phyloP scores from a whole-genome alignment of 2,329 filamentous ascomycete genomes.

The Epichloe sibirici region DNA sequence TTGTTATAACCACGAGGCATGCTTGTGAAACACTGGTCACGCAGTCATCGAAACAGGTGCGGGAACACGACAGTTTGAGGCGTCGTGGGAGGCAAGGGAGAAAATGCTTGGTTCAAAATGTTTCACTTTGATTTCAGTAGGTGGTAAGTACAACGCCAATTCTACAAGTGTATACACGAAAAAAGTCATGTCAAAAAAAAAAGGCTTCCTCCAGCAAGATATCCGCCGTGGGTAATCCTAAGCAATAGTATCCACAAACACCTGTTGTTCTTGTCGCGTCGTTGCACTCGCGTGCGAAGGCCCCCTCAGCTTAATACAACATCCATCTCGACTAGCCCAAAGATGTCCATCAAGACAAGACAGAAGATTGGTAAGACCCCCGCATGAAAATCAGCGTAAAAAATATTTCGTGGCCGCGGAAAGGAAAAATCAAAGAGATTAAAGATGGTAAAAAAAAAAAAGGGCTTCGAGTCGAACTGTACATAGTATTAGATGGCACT shows the following conservation, averaged over 20 bases:
- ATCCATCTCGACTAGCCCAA: not conserved
- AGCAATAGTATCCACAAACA: not conserved
- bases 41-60: not conserved
- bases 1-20: not conserved
- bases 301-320: not conserved
- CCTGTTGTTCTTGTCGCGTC: not conserved
- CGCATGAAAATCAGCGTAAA: not conserved
- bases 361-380: not conserved
- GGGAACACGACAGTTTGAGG: not conserved
- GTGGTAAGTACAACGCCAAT: no score
- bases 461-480: constrained; percentile 14
- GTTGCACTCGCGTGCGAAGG: not conserved
- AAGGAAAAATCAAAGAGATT: constrained; percentile 6
- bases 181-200: not conserved
- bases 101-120: no score
- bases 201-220: not conserved
- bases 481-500: constrained; percentile 19
- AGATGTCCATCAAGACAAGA: not conserved
- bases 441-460: not conserved
- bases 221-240: not conserved
- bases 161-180: not conserved
- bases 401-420: no score
- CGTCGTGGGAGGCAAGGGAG: no score
- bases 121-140: no score
- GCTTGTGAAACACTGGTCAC: not conserved